Evolutionary conservation across 441 rosid genomes (phyloP), one percentile per base, ranked within the genome.

Genomic region (Erysimum pusillum): DNA sequence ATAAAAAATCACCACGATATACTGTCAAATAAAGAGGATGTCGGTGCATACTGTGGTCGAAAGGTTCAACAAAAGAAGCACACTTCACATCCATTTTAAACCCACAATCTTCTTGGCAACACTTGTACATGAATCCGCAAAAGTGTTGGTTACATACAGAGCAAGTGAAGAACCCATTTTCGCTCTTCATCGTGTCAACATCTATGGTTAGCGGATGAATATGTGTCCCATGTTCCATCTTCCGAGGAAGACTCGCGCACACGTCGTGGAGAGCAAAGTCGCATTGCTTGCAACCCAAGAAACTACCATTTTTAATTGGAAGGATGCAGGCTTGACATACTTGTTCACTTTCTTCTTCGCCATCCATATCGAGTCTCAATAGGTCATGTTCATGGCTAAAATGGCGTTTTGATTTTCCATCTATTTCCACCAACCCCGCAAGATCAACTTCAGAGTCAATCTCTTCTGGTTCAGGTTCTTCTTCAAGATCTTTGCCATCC

Each of bases 301-400:
- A 35, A 15, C 9, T 5, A 59, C 64, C 64, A 36, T 9, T 36
- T 36, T 36, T 15, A 36, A 59, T 59, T 59, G 64, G 64, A 17
- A 17, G 64, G 45, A 36, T 18, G 14, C 64, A 59, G 4, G 64
- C 45, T 59, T 59, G 45, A 11, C 64, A 59, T 5, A 59, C 63
- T 6, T 59, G 15, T 15, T 5, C 45, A 36, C 35, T 25, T 25
- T 53, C 35, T 12, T 17, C 28, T 3, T 17, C 8, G 5, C 3
- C 22, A 2, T 15, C 25, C 25, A 48, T 17, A 17, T 17, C 25
- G 2, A 48, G 12, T 48, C 25, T 17, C 10, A 48, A 0, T 8
- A 48, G 20, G 4, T 48, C 25, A 48, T 48, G 53, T 17, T 48
- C 53, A 8, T 48, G 53, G 46, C 46, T 36, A 18, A 18, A 10